phyloP scores from a whole-genome alignment of 1,284 basidiomycete species.

The Moniliophthora roreri region DNA sequence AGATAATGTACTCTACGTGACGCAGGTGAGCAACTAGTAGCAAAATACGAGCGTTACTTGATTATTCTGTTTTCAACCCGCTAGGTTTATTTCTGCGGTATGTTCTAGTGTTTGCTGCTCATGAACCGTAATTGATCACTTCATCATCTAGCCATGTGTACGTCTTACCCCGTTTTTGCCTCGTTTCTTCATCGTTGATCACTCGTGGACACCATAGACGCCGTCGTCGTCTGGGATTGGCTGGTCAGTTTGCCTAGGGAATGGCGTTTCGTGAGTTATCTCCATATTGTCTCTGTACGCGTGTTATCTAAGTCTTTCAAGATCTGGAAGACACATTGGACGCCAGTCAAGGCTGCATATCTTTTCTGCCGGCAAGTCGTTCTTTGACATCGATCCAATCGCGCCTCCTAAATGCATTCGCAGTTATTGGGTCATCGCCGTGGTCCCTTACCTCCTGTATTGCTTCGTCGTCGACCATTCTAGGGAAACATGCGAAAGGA shows the following conservation, averaged over 20 bases:
- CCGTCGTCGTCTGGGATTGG: constrained; percentile 82
- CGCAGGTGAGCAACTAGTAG: too few species aligned
- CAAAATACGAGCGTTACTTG: too few species aligned
- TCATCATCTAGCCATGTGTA: constrained; percentile 72
- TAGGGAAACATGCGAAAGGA: constrained; percentile 56
- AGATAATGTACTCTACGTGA: constrained; percentile 50
- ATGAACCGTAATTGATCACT: constrained; percentile 14
- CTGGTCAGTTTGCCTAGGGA: constrained; percentile 71
- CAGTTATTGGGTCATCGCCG: constrained; percentile 77
- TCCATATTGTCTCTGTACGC: constrained; percentile 11
- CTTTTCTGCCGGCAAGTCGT: constrained; percentile 70
- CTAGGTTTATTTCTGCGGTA: constrained; percentile 82
- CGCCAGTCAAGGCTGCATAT: constrained; percentile 76
- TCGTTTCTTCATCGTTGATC: constrained; percentile 20
- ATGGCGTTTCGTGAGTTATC: constrained; percentile 63
- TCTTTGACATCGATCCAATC: constrained; percentile 12
- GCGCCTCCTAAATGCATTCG: constrained; percentile 14
- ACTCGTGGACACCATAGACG: constrained; percentile 47
- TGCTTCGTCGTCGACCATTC: constrained; percentile 70
- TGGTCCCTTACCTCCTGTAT: constrained; percentile 73
- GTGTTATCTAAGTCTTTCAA: constrained; percentile 25
- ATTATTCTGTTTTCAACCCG: too few species aligned
- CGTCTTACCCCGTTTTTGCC: constrained; percentile 23
- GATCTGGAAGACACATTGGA: constrained; percentile 82
- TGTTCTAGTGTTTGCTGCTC: constrained; percentile 33